Percentiles rank a stretch among this genome's conserved stretches.
Evolutionary conservation across 768 basidiomycete species (phyloP).

Genomic region (Boletus rubroflammeus): DNA sequence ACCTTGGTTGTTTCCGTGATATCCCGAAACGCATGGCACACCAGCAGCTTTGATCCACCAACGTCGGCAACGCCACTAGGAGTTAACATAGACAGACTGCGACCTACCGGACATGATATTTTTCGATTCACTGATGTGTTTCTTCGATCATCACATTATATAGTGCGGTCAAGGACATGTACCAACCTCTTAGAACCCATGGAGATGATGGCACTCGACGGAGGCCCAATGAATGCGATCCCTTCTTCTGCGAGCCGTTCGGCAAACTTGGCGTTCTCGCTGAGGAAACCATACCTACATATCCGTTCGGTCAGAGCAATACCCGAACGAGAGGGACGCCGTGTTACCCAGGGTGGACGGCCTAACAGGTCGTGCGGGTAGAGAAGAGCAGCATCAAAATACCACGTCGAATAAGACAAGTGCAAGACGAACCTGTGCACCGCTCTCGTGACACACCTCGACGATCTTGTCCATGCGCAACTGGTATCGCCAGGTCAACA

Average conservation of each 20-base stretch:
- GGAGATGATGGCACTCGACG: slow-evolving; percentile 79
- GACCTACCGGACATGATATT: slow-evolving; percentile 81
- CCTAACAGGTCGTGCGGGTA: slow-evolving; percentile 43
- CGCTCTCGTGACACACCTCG: slow-evolving; percentile 72
- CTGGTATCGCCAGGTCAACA: slow-evolving; percentile 36
- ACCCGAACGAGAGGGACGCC: background rate
- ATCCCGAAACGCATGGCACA: slow-evolving; percentile 92
- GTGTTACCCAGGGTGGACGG: slow-evolving; percentile 84
- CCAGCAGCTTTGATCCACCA: slow-evolving; percentile 58
- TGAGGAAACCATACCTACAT: slow-evolving; percentile 80
- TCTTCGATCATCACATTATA: background rate
- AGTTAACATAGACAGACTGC: background rate
- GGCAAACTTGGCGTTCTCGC: slow-evolving; percentile 86
- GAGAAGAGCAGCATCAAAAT: background rate
- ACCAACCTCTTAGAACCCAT: slow-evolving; percentile 93
- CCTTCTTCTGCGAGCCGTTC: slow-evolving; percentile 70
- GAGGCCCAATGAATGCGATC: slow-evolving; percentile 89
- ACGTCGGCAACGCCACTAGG: slow-evolving; percentile 1
- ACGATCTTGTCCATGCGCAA: slow-evolving; percentile 86
- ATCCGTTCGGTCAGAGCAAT: background rate
- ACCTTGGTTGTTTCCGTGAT: slow-evolving; percentile 83
- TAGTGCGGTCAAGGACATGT: background rate
- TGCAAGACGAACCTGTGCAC: slow-evolving; percentile 65
- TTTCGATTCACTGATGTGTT: slow-evolving; percentile 75
- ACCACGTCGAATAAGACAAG: background rate